These are phyloP conservation scores for Porpolomopsis calyptriformis DNA, from an alignment of 768 basidiomycete genomes.

Conservation along the genomic window DNA sequence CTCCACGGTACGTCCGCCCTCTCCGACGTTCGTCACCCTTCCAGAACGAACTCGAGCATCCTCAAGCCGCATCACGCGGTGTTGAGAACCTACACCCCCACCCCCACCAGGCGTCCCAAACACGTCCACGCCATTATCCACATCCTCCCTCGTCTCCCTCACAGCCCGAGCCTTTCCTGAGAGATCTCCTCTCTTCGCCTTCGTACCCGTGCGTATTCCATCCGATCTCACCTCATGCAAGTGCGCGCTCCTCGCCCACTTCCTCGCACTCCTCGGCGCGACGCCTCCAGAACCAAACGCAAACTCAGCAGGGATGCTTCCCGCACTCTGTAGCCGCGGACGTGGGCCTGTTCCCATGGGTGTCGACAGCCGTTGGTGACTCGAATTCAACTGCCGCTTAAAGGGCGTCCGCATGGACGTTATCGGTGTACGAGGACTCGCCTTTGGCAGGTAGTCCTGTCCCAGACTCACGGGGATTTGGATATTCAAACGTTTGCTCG, in stretches of 20 bases:
- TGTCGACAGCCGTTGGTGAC: neutral
- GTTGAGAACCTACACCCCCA: neutral
- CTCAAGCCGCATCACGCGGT: too few species aligned
- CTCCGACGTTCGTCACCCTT: neutral
- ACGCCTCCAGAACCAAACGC: slow-evolving; percentile 4
- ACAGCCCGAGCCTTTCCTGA: neutral
- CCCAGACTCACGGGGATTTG: slow-evolving; percentile 6
- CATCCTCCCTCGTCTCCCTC: neutral
- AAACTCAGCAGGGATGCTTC: neutral
- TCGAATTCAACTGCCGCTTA: neutral
- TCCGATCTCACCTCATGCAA: slow-evolving; percentile 8
- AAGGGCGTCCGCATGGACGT: slow-evolving; percentile 19
- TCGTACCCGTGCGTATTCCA: neutral
- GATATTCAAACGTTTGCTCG: slow-evolving; percentile 4
- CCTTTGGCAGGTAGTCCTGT: slow-evolving; percentile 4
- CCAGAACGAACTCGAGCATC: too few species aligned
- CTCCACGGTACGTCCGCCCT: neutral
- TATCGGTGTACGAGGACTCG: slow-evolving; percentile 18
- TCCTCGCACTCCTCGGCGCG: slow-evolving; percentile 8
- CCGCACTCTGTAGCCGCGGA: slow-evolving; percentile 3
- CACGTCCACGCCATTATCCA: slow-evolving; percentile 2
- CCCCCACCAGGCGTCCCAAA: neutral
- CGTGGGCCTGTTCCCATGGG: neutral
- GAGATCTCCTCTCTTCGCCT: neutral
- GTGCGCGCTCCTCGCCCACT: slow-evolving; percentile 12